Base-by-base conservation (phyloP, 352 stramenopile genomes). In the Halophytophthora batemanensis region DNA sequence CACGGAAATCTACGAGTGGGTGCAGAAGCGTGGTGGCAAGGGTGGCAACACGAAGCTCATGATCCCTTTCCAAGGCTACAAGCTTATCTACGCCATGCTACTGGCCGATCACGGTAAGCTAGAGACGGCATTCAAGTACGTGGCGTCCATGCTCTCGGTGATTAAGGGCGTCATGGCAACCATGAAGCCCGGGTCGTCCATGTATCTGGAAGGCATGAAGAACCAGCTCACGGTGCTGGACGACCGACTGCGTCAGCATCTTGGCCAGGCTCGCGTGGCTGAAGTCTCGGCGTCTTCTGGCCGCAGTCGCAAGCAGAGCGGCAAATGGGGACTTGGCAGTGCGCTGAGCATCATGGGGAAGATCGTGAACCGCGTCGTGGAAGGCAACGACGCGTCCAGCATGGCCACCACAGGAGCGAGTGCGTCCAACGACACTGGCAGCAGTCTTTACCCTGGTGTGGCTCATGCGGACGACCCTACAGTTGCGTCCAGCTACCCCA, bases 51-150 rank as follows among this genome's bases (percentile, higher is more conserved):
- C 64, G 17, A 82, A 74, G 18, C 70, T 77, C 45, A 79, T 91
- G 72, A 85, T 95, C 44, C 77, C 86, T 21, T 93, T 94, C 61
- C 86, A 95, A 53, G 86, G 83, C 18, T 95, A 94, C 69, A 95
- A 95, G 56, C 64, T 94, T 29, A 93, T 95, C 48, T 88, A 95
- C 50, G 79, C 86, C 19, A 92, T 93, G 79, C 64, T 91, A 22
- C 54, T 95, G 23, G 85, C 82, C 0, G 85, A 95, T 56, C 76
- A 89, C 54, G 85, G 85, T 29, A 90, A 90, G 59, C 59, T 91
- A 10, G 82, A 93, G 50, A 84, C 76, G 13, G 69, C 85, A 17
- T 93, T 92, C 64, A 90, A 90, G 61, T 95, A 95, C 49, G 82
- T 95, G 47, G 87, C 77, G 43, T 77, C 82, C 14, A 95, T 95